Evolutionary conservation across 805 yeast species (phyloP), one percentile per base, ranked within the genome.

Genomic region (Komagataella pseudopastoris): DNA sequence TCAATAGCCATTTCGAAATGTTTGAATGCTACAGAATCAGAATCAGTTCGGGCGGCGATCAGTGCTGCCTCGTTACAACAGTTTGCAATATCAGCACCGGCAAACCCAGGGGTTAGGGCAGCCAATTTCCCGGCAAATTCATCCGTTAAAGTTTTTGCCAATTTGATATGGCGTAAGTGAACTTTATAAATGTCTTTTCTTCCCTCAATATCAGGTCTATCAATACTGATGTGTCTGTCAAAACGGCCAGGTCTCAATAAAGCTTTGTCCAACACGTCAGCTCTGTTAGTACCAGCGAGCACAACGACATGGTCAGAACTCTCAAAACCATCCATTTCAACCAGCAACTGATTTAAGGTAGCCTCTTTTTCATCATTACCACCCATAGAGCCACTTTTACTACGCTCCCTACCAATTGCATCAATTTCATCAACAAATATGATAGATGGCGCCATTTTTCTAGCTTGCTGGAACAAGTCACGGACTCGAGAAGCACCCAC

Each of bases 11-110:
- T 84, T 66, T 89, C 97, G 61, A 89, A 90, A 69, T 89, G 96
- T 51, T 71, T 68, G 58, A 84, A 65, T 50, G 74, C 78, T 44
- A 90, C 90, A 48, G 67, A 63, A 6, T 69, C 68, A 49, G 85
- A 82, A 58, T 83, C 79, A 52, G 72, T 74, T 67, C 96, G 79
- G 1, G 96, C 96, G 12, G 96, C 96, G 61, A 87, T 84, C 58
- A 89, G 76, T 3, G 96, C 96, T 30, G 96, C 96, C 69, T 89
- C 96, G 63, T 89, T 89, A 72, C 96, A 87, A 59, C 87, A 86
- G 67, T 89, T 89, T 52, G 96, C 96, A 63, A 89, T 89, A 65
- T 90, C 96, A 23, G 97, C 97, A 64, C 97, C 97, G 6, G 95
- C 81, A 64, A 89, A 89, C 0, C 97, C 97, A 0, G 97, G 96